Conservation (phyloP, 1,284 basidiomycete species). For the Moniliophthora roreri region DNA sequence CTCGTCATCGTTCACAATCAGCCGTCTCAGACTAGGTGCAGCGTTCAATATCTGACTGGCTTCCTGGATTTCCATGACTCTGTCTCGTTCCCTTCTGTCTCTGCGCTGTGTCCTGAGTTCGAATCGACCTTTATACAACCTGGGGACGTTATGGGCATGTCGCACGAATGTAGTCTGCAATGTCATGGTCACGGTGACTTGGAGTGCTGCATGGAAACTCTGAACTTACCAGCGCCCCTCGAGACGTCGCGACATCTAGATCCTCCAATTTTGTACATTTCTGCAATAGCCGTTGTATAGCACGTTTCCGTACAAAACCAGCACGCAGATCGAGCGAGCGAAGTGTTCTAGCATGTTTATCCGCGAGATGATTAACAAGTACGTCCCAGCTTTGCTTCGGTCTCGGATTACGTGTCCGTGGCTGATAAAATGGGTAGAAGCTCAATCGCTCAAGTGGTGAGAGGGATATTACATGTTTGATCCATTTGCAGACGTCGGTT, state of each 20-base stretch:
- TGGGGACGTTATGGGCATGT: too few species aligned
- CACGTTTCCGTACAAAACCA: not conserved
- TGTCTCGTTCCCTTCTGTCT: too few species aligned
- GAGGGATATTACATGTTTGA: not conserved
- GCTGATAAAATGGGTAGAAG: not conserved
- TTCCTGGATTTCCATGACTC: too few species aligned
- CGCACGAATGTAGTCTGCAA: too few species aligned
- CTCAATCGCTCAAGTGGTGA: not conserved
- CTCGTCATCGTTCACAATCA: too few species aligned
- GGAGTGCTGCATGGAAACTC: too few species aligned
- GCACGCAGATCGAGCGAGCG: not conserved
- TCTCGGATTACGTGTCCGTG: not conserved
- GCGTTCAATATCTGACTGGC: too few species aligned
- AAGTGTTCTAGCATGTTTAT: not conserved
- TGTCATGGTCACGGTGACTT: too few species aligned
- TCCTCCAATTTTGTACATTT: not conserved
- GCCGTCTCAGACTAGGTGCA: too few species aligned
- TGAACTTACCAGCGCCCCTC: not conserved
- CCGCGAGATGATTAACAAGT: not conserved
- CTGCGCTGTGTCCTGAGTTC: too few species aligned
- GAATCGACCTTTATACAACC: too few species aligned
- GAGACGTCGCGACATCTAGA: not conserved
- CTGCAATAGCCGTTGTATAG: not conserved
- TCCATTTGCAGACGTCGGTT: not conserved
- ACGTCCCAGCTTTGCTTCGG: slow-evolving; percentile 2